A percentile compares a stretch with the other conserved stretches of the same genome.
Evolutionary conservation across 768 basidiomycete species (phyloP).

Genomic region (Suillus cothurnatus): DNA sequence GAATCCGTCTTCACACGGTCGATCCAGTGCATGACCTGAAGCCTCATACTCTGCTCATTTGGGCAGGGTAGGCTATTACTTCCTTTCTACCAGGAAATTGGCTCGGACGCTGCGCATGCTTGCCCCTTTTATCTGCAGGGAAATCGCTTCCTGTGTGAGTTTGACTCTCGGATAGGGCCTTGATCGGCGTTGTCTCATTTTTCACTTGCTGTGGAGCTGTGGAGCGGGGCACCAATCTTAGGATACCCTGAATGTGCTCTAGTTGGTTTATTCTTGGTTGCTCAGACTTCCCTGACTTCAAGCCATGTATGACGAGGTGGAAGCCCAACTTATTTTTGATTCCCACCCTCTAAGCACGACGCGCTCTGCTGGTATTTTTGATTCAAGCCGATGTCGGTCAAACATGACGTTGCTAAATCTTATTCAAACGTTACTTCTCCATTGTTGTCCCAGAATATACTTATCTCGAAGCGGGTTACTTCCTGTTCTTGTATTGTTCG

Average conservation of each 20-base stretch:
- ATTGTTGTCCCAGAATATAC: slow-evolving; percentile 8
- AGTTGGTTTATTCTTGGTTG: slow-evolving; percentile 1
- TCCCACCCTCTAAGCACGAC: not conserved
- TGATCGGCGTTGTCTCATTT: not conserved
- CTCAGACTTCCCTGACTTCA: slow-evolving; percentile 8
- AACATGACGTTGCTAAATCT: not conserved
- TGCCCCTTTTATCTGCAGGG: not conserved
- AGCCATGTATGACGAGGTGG: not conserved
- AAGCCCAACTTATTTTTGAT: not conserved
- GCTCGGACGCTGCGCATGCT: not conserved
- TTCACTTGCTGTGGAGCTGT: slow-evolving; percentile 6
- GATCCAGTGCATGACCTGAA: not conserved
- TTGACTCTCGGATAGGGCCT: slow-evolving; percentile 10
- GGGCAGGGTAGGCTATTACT: not conserved
- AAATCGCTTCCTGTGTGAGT: slow-evolving; percentile 7
- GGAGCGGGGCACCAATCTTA: not conserved
- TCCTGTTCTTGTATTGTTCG: slow-evolving; percentile 15
- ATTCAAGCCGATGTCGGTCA: not conserved
- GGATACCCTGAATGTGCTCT: too few species aligned
- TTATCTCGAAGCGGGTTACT: slow-evolving; percentile 3
- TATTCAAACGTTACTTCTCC: not conserved
- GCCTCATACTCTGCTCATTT: slow-evolving; percentile 1
- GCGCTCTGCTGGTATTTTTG: not conserved
- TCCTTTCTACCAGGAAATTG: slow-evolving; percentile 2
- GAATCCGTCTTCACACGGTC: slow-evolving; percentile 2